Evolutionary conservation across 2,329 filamentous ascomycete species (phyloP).

Genomic region (Botrytis fabae): DNA sequence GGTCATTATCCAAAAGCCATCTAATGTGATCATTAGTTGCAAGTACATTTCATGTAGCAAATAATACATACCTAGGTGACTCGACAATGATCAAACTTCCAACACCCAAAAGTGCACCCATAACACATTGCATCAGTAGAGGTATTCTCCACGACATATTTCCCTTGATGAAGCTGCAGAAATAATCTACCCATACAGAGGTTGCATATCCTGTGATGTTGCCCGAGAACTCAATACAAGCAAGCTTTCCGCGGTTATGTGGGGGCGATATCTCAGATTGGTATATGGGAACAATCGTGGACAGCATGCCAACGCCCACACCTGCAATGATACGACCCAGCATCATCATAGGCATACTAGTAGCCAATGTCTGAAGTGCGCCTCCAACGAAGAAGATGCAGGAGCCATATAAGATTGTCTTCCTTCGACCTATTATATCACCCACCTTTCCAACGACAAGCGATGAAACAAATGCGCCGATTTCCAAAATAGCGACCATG

Average conservation of each 20-base stretch:
- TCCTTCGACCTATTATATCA: constrained; percentile 85
- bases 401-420: constrained; percentile 91
- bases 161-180: constrained; percentile 84
- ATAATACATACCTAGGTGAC: constrained; percentile 70
- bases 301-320: constrained; percentile 82
- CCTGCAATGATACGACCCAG: constrained; percentile 80
- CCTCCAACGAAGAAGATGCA: constrained; percentile 84
- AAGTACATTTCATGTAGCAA: not conserved
- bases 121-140: constrained; percentile 87
- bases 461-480: constrained; percentile 90
- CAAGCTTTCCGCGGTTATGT: constrained; percentile 91
- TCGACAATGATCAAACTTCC: constrained; percentile 94
- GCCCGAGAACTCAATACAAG: constrained; percentile 96
- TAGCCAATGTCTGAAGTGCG: constrained; percentile 78
- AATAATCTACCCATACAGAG: constrained; percentile 98
- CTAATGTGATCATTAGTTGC: constrained; percentile 48
- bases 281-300: constrained; percentile 90
- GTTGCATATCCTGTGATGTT: constrained; percentile 96
- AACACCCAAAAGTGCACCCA: constrained; percentile 81
- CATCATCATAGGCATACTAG: constrained; percentile 87
- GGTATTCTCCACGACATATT: constrained; percentile 90
- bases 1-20: constrained; percentile 96
- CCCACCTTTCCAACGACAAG: constrained; percentile 83
- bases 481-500: constrained; percentile 95
- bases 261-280: constrained; percentile 95